A percentile compares a stretch with the other conserved stretches of the same genome.
These are phyloP conservation scores for Guillardia theta DNA, from an alignment of 78 protist genomes.

Conservation along the genomic window DNA sequence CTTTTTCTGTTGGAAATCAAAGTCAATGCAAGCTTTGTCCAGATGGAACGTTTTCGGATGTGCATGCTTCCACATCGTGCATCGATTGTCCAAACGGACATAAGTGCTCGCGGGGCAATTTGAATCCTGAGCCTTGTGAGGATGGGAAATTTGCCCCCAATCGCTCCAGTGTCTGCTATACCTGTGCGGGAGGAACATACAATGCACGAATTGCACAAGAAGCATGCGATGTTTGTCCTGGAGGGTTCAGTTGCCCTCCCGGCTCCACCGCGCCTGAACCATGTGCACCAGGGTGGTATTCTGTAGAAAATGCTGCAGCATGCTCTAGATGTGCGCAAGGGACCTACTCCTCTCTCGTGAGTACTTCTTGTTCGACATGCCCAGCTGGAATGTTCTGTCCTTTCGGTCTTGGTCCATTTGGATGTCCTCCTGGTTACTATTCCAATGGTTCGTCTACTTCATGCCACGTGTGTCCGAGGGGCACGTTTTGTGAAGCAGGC, in stretches of 20 bases:
- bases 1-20: neutral
- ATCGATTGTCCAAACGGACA: no score
- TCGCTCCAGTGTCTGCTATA: no score
- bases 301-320: neutral
- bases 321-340: neutral
- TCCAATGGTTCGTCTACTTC: neutral
- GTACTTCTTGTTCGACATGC: neutral
- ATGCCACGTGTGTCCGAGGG: neutral
- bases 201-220: no score
- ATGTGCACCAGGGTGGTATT: neutral
- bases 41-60: neutral
- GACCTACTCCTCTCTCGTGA: neutral
- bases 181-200: no score
- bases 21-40: neutral
- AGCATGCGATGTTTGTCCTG: neutral
- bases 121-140: no score
- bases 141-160: no score
- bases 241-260: neutral
- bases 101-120: no score
- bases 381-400: conserved; percentile 1
- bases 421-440: neutral
- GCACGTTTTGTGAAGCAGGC: neutral
- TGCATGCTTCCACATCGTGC: neutral
- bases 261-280: neutral
- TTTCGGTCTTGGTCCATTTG: neutral